Base-by-base conservation (phyloP, 2,329 filamentous ascomycete species). In the Pochonia chlamydosporia region DNA sequence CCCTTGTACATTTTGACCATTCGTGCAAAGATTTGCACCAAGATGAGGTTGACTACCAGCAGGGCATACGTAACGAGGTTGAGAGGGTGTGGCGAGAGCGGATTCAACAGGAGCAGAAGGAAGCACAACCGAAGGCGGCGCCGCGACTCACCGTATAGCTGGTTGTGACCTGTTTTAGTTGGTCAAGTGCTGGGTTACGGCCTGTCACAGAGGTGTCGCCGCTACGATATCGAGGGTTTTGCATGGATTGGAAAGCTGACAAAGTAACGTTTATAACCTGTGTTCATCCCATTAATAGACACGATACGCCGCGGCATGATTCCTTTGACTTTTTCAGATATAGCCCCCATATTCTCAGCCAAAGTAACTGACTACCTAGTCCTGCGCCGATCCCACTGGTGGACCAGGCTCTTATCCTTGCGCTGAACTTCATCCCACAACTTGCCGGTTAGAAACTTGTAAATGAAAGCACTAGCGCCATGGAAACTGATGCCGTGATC, bases 401-500 rank as follows among this genome's bases (percentile, higher is more conserved):
- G 66, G 0, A 52, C 54, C 40, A 63, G 2, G 2, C 49, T 43
- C 37, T 56, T 55, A 0, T 76, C 67, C 45, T 71, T 66, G 42
- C 81, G 70, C 50, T 73, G 66, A 62, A 81, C 82, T 71, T 87
- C 82, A 42, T 78, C 73, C 54, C 72, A 85, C 55, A 87, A 56
- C 51, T 74, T 71, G 55, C 74, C 73, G 1, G 79, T 82, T 59
- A 87, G 57, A 60, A 82, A 78, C 66, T 78, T 81, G 59, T 84
- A 85, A 55, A 85, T 56, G 54, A 76, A 86, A 20, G 61, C 62
- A 4, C 62, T 70, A 0, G 74, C 78, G 0, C 75, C 73, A 47
- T 84, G 71, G 51, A 82, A 84, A 11, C 59, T 62, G 42, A 86
- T 85, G 23, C 68, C 67, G 55, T 87, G 84, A 53, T 84, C 79